Conservation (phyloP, 371 early-diverging fungal genomes). For the Basidiobolus meristosporus region DNA sequence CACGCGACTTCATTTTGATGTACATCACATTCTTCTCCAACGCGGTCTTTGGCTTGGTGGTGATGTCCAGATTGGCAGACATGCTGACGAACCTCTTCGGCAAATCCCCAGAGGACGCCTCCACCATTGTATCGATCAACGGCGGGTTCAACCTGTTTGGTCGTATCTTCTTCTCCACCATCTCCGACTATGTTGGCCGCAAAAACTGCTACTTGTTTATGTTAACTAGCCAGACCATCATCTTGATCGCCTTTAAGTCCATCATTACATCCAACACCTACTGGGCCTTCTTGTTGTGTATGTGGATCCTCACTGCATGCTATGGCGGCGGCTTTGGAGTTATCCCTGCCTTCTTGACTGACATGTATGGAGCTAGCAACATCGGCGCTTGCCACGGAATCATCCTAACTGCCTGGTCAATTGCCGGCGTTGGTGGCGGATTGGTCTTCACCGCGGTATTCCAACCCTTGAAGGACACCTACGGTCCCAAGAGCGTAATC, state of each 20-base stretch:
- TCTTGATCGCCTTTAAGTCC: slow-evolving; percentile 21
- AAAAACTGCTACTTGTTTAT: slow-evolving; percentile 30
- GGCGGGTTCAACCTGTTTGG: slow-evolving; percentile 41
- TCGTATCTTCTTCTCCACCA: slow-evolving; percentile 23
- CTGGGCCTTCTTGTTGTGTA: slow-evolving; percentile 21
- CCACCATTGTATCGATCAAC: slow-evolving; percentile 30
- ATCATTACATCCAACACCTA: slow-evolving; percentile 20
- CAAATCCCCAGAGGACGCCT: slow-evolving; percentile 18
- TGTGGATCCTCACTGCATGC: slow-evolving; percentile 26
- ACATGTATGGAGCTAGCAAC: slow-evolving; percentile 43
- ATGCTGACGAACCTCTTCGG: slow-evolving; percentile 30
- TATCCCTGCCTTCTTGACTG: slow-evolving; percentile 44
- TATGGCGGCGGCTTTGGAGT: slow-evolving; percentile 44
- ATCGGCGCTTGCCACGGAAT: slow-evolving; percentile 36
- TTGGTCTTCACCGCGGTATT: slow-evolving; percentile 32
- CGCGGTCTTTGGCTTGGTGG: slow-evolving; percentile 29
- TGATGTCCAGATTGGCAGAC: slow-evolving; percentile 33
- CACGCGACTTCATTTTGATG: slow-evolving; percentile 26
- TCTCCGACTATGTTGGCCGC: slow-evolving; percentile 33
- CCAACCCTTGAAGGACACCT: slow-evolving; percentile 15
- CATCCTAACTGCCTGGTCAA: slow-evolving; percentile 35
- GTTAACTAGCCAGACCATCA: slow-evolving; percentile 19
- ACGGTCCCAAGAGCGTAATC: slow-evolving; percentile 11
- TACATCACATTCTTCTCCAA: slow-evolving; percentile 33
- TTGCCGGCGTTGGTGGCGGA: slow-evolving; percentile 36